Conservation (phyloP, 805 yeast genomes). For the Myxozyma vanderwaltii region DNA sequence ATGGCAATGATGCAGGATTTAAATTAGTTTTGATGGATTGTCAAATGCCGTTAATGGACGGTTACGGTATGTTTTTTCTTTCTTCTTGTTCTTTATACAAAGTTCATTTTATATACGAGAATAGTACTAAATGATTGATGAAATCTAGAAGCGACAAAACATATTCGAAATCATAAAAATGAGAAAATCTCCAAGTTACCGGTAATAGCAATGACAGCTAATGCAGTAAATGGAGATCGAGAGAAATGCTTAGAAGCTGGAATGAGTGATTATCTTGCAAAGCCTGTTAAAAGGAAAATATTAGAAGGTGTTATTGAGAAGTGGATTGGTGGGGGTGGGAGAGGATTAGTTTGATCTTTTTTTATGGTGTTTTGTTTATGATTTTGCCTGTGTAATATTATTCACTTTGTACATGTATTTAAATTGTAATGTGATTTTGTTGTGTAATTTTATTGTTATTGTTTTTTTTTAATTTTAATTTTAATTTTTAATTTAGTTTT, state of each 20-base stretch:
- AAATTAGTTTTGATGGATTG: conserved; percentile 34
- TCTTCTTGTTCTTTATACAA: background rate
- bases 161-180: conserved; percentile 16
- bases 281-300: conserved; percentile 47
- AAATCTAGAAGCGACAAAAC: conserved; percentile 32
- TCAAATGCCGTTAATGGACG: conserved; percentile 36
- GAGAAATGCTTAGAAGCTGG: conserved; percentile 71
- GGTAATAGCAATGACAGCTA: conserved; percentile 74
- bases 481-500: no score
- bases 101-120: background rate
- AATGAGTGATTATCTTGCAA: conserved; percentile 76
- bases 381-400: no score
- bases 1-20: conserved; percentile 17
- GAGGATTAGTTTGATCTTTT: no score
- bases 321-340: conserved; percentile 24
- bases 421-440: no score
- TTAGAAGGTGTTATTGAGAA: conserved; percentile 19
- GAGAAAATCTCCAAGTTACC: conserved; percentile 17
- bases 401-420: no score
- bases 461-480: no score
- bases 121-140: no score
- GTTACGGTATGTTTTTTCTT: conserved; percentile 23
- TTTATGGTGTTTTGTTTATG: background rate
- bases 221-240: conserved; percentile 78
- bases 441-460: no score